Evolutionary conservation across 1,139 yeast genomes (phyloP), one percentile per base, ranked within the genome.

Genomic region (Kodamaea ohmeri): DNA sequence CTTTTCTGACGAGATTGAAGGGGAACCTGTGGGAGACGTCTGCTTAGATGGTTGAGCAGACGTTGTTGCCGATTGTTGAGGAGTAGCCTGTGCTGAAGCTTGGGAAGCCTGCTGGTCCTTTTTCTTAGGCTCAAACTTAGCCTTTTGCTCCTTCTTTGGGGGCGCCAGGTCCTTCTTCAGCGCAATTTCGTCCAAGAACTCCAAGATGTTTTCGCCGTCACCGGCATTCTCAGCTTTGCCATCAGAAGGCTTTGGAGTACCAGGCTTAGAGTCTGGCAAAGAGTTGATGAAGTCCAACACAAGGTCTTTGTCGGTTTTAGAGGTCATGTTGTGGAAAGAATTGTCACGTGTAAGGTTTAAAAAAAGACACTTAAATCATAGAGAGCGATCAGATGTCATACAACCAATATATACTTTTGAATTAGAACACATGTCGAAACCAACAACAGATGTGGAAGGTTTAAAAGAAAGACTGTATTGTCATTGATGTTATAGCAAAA

Each of bases 271-370:
- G 43, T 82, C 88, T 8, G 96, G 97, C 34, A 92, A 71, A 1
- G 96, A 85, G 55, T 90, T 94, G 52, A 92, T 74, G 58, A 92
- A 85, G 50, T 90, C 95, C 48, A 90, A 67, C 8, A 92, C 96
- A 53, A 90, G 96, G 52, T 87, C 95, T 17, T 81, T 38, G 17
- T 46, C 44, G 27, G 42, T 43, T 26, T 46, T 47, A n/a, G 51
- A 39, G 48, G 42, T 47, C 25, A 29, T 29, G 32, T n/a, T n/a
- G n/a, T n/a, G n/a, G n/a, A n/a, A 25, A 8, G 27, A 25, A 25
- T 5, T 9, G 22, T 20, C 22, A 20, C 12, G 15, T 24, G 26
- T 24, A 7, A n/a, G 7, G 12, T 6, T 15, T 6, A 13, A 13
- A 13, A 11, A 25, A 25, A 12, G 8, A 12, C 11, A n/a, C n/a